Conservation (phyloP, 768 basidiomycete genomes). For the Podaxis carcinomalis region DNA sequence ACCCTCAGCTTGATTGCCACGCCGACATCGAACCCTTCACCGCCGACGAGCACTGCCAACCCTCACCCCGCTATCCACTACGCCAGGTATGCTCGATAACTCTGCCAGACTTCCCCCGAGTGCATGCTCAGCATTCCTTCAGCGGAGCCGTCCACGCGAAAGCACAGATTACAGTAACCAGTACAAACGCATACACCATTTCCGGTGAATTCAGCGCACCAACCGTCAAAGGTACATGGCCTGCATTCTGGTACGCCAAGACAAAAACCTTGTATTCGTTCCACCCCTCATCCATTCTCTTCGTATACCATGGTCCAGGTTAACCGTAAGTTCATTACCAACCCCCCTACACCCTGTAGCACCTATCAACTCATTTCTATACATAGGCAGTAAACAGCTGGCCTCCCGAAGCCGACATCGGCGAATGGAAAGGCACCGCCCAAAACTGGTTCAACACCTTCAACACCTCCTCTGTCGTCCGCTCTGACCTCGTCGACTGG, state of each 20-base stretch:
- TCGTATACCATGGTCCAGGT: background rate
- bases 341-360: background rate
- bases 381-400: conserved; percentile 34
- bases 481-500: conserved; percentile 36
- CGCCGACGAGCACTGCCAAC: conserved; percentile 35
- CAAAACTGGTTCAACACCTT: conserved; percentile 43
- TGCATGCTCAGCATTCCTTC: background rate
- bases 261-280: too few relatives aligned
- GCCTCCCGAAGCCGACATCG: conserved; percentile 41
- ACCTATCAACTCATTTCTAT: background rate
- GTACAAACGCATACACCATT: conserved; percentile 30
- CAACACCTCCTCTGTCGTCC: conserved; percentile 38
- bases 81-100: conserved; percentile 22
- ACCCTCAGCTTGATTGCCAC: conserved; percentile 39
- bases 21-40: conserved; percentile 31
- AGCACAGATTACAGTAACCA: conserved; percentile 37
- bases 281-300: too few relatives aligned
- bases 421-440: conserved; percentile 42
- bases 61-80: conserved; percentile 42
- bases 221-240: conserved; percentile 37
- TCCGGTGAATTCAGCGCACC: conserved; percentile 40
- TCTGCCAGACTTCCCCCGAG: background rate
- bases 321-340: background rate
- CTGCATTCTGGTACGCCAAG: conserved; percentile 35
- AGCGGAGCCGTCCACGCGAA: conserved; percentile 39